Evolutionary conservation across 495 filamentous ascomycete species (phyloP), one percentile per base, ranked within the genome.

Genomic region (Annulohypoxylon stygium): DNA sequence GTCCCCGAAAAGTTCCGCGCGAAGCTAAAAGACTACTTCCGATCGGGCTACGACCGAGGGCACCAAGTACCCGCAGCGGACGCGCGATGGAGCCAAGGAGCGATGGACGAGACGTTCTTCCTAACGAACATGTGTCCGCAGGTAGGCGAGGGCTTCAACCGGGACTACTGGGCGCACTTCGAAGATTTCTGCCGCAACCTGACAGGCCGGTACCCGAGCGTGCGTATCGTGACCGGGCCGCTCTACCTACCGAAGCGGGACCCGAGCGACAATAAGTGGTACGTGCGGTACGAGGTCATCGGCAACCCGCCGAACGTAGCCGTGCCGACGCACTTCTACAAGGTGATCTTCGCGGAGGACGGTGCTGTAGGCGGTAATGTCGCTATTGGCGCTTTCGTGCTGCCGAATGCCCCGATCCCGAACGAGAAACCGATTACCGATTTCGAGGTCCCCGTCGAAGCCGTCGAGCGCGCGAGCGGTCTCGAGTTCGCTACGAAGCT

Each of bases 111-210:
- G 53, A 99, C 96, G 1, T 99, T 99, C 78, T 88, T 86, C 72
- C 88, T 99, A 45, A 91, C 85, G 77, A 99, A 99, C 83, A 99
- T 99, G 95, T 97, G 93, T 74, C 96, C 96, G 16, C 96, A 99
- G 81, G 95, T 99, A 2, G 96, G 96, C 58, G 93, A 96, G 78
- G 96, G 96, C 33, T 99, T 99, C 85, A 99, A 99, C 82, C 87
- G 96, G 18, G 96, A 99, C 81, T 97, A 99, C 88, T 99, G 96
- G 96, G 90, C 97, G 59, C 97, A 98, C 78, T 95, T 99, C 75
- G 96, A 99, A 81, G 94, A 97, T 74, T 99, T 98, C 80, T 97
- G 97, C 81, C 88, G 96, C 2, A 84, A 93, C 7, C 86, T 99
- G 36, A 93, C 95, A 1, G 23, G 51, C 5, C 86, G 82, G n/a